Base-by-base conservation (phyloP, 2,329 filamentous ascomycete species). In the Colletotrichum tropicale region DNA sequence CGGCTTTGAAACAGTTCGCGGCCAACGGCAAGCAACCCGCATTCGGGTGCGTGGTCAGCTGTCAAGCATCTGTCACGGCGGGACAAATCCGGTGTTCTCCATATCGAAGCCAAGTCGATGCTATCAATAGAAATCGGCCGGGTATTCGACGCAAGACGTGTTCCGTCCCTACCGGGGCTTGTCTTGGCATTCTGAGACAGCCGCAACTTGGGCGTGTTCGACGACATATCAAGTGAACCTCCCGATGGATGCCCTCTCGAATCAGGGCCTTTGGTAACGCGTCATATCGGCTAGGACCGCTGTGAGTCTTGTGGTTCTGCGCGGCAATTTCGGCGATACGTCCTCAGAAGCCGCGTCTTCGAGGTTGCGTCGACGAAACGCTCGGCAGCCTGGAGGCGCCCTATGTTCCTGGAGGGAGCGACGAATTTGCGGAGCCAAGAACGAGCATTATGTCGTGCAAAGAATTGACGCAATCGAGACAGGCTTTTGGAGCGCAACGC, bases 131-230 rank as follows among this genome's bases (percentile, higher is more conserved):
- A 62, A 72, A 4, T 69, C 68, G 74, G 78, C 61, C 70, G 77
- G 70, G 80, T 67, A 81, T 84, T 82, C 81, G 82, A 85, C 77
- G 83, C 82, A 80, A 79, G 75, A 81, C 79, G 77, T 79, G 82
- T 84, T 84, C 81, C 81, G 82, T 55, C 60, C 48, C 48, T 62
- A 65, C 66, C 48, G 28, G 72, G 43, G 24, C 43, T 30, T 28
- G 58, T 68, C 76, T 78, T 74, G 76, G 73, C 76, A 76, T 73
- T 55, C 55, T 52, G 71, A 70, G 71, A 76, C 71, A 52, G 66
- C 62, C 61, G 60, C 52, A 61, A 71, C 28, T 66, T 61, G 34
- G 66, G 13, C 24, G 43, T 52, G 60, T 48, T 75, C 52, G 24
- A 66, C 30, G 26, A 60, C 34, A 75, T 74, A 66, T 66, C 71